A percentile compares a stretch with the other conserved stretches of the same genome.
Evolutionary conservation across 371 early-diverging fungal genomes (phyloP).

Genomic region (Mortierella sp.): DNA sequence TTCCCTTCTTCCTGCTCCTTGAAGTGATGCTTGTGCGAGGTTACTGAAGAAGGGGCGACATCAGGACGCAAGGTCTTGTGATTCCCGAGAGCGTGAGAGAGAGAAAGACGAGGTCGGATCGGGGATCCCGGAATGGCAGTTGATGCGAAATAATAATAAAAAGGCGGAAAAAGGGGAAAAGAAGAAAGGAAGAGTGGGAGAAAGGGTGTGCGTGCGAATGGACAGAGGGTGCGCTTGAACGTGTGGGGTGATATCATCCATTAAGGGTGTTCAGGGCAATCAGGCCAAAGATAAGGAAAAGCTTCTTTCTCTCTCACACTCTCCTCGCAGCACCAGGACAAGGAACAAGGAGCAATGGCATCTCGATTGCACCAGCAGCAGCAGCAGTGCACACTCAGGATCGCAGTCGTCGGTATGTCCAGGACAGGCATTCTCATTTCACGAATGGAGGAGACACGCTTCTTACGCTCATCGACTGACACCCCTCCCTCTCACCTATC

Average conservation of each 20-base stretch:
- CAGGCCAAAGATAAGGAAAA: background rate
- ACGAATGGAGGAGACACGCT: background rate
- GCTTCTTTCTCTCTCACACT: background rate
- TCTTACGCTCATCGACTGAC: background rate
- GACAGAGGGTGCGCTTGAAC: background rate
- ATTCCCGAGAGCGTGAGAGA: background rate
- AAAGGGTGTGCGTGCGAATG: background rate
- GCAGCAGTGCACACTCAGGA: slow-evolving; percentile 25
- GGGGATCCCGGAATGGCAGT: slow-evolving; percentile 15
- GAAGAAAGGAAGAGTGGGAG: background rate
- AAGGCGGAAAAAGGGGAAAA: background rate
- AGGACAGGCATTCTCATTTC: background rate
- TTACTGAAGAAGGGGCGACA: background rate
- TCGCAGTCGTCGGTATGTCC: slow-evolving; percentile 37
- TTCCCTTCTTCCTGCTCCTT: background rate
- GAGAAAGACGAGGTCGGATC: background rate
- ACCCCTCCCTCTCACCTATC: background rate
- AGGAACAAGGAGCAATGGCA: background rate
- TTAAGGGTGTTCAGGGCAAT: background rate
- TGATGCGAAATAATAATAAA: background rate
- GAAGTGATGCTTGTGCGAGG: background rate
- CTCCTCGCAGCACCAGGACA: background rate
- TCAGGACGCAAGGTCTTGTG: background rate
- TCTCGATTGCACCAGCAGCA: background rate
- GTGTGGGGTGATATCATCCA: background rate